A percentile compares a stretch with the other conserved stretches of the same genome.
Conservation (phyloP, 108 stramenopile genomes). For the Epithemia pelagica region DNA sequence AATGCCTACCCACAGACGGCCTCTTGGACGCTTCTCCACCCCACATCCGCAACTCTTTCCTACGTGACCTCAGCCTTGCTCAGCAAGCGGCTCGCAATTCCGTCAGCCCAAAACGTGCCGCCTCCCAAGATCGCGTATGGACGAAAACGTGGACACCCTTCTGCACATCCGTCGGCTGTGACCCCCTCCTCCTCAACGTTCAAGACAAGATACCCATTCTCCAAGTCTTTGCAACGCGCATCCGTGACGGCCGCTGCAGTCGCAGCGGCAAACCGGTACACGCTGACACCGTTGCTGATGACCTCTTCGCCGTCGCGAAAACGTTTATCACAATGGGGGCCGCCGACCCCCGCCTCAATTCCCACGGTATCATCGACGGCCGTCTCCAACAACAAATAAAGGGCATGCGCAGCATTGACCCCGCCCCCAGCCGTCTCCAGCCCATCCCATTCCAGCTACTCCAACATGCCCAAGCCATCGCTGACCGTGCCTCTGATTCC, state of each 20-base stretch:
- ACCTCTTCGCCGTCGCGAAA: conserved; percentile 21
- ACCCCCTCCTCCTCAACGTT: conserved; percentile 21
- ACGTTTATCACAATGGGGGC: conserved; percentile 23
- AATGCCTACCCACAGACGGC: conserved; percentile 20
- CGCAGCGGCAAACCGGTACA: conserved; percentile 20
- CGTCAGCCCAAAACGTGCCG: conserved; percentile 8
- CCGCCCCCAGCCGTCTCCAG: conserved; percentile 32
- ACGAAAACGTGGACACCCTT: conserved; percentile 1
- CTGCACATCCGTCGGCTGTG: conserved; percentile 8
- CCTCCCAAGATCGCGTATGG: conserved; percentile 6
- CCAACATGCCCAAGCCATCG: background rate
- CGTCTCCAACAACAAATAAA: conserved; percentile 13
- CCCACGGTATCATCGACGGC: conserved; percentile 14
- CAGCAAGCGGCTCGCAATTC: background rate
- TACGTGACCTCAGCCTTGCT: conserved; percentile 18
- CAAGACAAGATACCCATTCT: conserved; percentile 26
- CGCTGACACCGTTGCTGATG: conserved; percentile 21
- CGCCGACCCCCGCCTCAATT: conserved; percentile 14
- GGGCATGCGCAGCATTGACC: conserved; percentile 23
- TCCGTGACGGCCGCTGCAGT: conserved; percentile 18
- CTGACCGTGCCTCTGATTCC: background rate
- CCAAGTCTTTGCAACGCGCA: conserved; percentile 31
- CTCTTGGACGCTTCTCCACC: conserved; percentile 21
- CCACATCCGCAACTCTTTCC: conserved; percentile 7
- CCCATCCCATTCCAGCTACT: conserved; percentile 21